Evolutionary conservation across 2,329 filamentous ascomycete genomes (phyloP), one percentile per base, ranked within the genome.

Genomic region (Calonectria pseudoturangicola): DNA sequence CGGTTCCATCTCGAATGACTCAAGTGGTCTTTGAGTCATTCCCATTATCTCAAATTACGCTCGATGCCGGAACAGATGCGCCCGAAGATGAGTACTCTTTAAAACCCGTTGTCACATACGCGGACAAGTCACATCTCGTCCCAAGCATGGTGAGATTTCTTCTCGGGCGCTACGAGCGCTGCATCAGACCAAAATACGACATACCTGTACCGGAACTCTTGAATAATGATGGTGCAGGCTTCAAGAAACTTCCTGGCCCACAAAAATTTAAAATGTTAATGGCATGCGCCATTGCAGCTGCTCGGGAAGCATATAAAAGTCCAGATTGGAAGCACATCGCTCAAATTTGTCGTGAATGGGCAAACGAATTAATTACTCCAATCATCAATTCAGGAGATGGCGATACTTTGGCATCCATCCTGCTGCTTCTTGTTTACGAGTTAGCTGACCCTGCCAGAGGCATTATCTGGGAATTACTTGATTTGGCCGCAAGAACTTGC

Each of bases 111-210:
- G 39, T 41, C 8, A 43, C 56, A 43, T 43, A 43, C 27, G 39
- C 21, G n/a, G 39, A 62, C 36, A 62, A 62, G 39, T 16, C 56
- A 18, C 21, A 39, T 12, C 56, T 62, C 36, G 21, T 39, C 36
- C 56, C 56, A 3, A 62, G 56, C 25, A 62, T 62, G 39, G 56
- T 62, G 13, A 62, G 56, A 27, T 62, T 62, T 41, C 39, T 62
- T 7, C 36, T 62, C 43, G 56, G 36, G 18, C 56, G 56, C 21
- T 62, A 62, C 25, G 56, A 62, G 16, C 56, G 39, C 27, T 62
- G 56, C 39, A 62, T 62, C 8, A 62, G 39, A 15, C 56, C 56
- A 18, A 13, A 43, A 13, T 62, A 62, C 56, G 30, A 62, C 21
- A 41, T 62, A 43, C 56, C 56, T 1, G 56, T 62, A 13, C 56